Percentiles rank a stretch among this genome's conserved stretches.
These are phyloP conservation scores for Penicillium janthinellum DNA, from an alignment of 2,329 filamentous ascomycete genomes.

Conservation along the genomic window DNA sequence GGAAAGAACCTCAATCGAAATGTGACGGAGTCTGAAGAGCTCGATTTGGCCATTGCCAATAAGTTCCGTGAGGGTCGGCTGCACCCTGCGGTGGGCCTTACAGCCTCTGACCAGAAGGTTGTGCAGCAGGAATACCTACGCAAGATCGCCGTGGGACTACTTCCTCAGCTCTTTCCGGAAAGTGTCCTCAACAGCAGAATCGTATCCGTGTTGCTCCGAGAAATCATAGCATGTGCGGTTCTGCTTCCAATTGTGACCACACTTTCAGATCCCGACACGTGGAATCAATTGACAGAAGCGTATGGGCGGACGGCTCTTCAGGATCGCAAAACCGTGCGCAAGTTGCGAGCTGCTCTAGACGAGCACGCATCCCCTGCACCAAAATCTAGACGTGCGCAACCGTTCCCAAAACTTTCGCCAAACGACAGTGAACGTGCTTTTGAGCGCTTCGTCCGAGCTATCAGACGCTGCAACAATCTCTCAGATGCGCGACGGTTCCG, in stretches of 20 bases:
- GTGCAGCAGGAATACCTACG: constrained; percentile 89
- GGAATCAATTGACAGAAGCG: constrained; percentile 95
- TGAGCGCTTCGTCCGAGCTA: constrained; percentile 88
- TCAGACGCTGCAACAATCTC: constrained; percentile 84
- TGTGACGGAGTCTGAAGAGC: constrained; percentile 93
- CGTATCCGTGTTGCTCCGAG: constrained; percentile 77
- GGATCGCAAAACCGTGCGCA: constrained; percentile 91
- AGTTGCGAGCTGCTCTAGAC: constrained; percentile 86
- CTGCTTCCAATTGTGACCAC: constrained; percentile 77
- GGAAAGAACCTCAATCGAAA: constrained; percentile 85
- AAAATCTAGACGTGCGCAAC: constrained; percentile 62
- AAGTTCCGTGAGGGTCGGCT: constrained; percentile 89
- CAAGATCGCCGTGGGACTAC: constrained; percentile 67
- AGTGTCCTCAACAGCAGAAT: constrained; percentile 76
- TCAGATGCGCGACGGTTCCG: constrained; percentile 91
- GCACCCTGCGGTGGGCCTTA: constrained; percentile 80
- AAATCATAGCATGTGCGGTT: constrained; percentile 92
- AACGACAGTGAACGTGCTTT: constrained; percentile 90
- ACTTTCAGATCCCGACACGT: constrained; percentile 89
- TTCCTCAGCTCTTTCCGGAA: constrained; percentile 74
- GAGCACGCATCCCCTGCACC: constrained; percentile 86
- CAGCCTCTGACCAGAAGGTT: constrained; percentile 79
- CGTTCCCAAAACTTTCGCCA: constrained; percentile 77
- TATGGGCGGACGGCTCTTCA: constrained; percentile 84
- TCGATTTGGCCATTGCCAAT: constrained; percentile 91